Evolutionary conservation across 495 filamentous ascomycete species (phyloP).

Genomic region (Penicillium daleae): DNA sequence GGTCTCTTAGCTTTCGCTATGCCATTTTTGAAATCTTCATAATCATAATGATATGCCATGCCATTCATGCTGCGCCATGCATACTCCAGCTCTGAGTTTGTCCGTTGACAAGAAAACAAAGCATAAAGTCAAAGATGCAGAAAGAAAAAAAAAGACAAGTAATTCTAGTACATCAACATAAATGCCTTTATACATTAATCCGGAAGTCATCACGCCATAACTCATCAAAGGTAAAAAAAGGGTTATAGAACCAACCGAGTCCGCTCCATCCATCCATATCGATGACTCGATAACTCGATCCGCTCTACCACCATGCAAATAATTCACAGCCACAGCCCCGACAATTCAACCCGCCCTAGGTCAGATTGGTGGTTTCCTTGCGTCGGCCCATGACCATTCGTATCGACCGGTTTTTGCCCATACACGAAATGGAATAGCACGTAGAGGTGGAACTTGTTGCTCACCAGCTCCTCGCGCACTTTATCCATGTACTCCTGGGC

Average conservation of each 20-base stretch:
- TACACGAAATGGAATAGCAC: slow-evolving; percentile 45
- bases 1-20: neutral
- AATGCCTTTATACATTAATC: slow-evolving; percentile 20
- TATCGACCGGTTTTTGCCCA: slow-evolving; percentile 40
- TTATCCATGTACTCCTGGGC: slow-evolving; percentile 39
- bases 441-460: slow-evolving; percentile 39
- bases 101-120: neutral
- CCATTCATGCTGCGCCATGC: neutral
- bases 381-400: slow-evolving; percentile 8
- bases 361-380: neutral
- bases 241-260: neutral
- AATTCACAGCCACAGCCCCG: no score
- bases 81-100: neutral
- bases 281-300: no score
- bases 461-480: slow-evolving; percentile 40
- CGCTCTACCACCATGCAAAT: no score
- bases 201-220: slow-evolving; percentile 21
- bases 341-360: no score
- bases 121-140: neutral
- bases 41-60: neutral
- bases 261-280: neutral
- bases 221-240: slow-evolving; percentile 13
- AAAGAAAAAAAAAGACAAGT: neutral
- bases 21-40: no score
- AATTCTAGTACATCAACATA: slow-evolving; percentile 14